These are phyloP conservation scores for Aphanomyces euteiches DNA, from an alignment of 352 stramenopile genomes.

Conservation along the genomic window DNA sequence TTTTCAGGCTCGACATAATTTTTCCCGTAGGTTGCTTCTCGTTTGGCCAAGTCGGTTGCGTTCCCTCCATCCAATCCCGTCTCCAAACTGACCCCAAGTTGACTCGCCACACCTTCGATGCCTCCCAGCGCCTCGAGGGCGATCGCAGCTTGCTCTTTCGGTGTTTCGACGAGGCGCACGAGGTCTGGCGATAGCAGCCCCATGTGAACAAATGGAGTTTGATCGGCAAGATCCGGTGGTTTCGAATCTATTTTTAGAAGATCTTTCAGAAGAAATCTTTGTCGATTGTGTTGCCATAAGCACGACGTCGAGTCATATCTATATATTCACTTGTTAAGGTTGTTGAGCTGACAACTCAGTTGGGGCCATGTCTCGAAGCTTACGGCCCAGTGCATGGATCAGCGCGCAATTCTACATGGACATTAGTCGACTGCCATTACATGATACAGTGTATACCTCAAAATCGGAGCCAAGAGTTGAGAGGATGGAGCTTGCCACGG, in stretches of 20 bases:
- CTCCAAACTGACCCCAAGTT: conserved; percentile 45
- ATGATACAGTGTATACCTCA: conserved; percentile 17
- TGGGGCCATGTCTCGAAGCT: conserved; percentile 12
- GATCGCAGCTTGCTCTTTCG: conserved; percentile 52
- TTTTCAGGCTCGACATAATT: conserved; percentile 64
- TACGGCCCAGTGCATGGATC: conserved; percentile 17
- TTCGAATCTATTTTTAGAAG: background rate
- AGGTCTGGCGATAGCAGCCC: conserved; percentile 52
- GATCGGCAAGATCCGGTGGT: background rate
- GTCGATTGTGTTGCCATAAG: too few species aligned
- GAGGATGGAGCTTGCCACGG: conserved; percentile 34
- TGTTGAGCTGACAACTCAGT: too few species aligned
- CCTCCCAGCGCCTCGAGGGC: conserved; percentile 52
- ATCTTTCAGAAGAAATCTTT: too few species aligned
- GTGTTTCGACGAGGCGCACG: conserved; percentile 68
- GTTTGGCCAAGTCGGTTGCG: conserved; percentile 41
- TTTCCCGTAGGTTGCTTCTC: conserved; percentile 55
- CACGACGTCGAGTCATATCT: too few species aligned
- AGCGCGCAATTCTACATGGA: conserved; percentile 14
- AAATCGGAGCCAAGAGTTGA: conserved; percentile 13
- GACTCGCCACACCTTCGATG: conserved; percentile 50
- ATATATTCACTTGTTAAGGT: too few species aligned
- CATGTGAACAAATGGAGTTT: conserved; percentile 24
- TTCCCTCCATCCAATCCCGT: conserved; percentile 55
- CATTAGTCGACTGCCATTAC: background rate